These are phyloP conservation scores for Myxozyma mucilagina DNA, from an alignment of 805 yeast genomes.

Conservation along the genomic window DNA sequence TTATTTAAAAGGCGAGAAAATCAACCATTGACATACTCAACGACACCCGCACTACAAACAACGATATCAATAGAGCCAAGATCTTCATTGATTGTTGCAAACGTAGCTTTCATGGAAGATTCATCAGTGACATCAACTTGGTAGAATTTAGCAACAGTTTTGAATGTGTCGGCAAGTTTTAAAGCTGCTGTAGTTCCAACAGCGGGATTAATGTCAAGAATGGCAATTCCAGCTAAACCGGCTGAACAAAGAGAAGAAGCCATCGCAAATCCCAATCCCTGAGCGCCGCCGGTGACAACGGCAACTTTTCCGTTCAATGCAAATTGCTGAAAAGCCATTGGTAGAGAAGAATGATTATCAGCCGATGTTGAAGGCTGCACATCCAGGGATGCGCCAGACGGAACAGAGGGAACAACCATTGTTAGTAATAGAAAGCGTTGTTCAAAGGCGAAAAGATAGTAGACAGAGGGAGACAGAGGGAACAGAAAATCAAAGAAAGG, in stretches of 20 bases:
- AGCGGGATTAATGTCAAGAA: slow-evolving; percentile 57
- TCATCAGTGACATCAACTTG: slow-evolving; percentile 63
- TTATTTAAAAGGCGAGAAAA: too few relatives aligned
- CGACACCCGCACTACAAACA: slow-evolving; percentile 66
- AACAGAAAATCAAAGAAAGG: too few relatives aligned
- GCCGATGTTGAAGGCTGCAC: background rate
- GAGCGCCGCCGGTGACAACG: slow-evolving; percentile 66
- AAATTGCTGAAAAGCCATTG: slow-evolving; percentile 19
- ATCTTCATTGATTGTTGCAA: slow-evolving; percentile 52
- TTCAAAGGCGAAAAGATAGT: background rate
- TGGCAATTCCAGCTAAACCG: slow-evolving; percentile 55
- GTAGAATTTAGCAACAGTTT: slow-evolving; percentile 62
- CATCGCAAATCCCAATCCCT: slow-evolving; percentile 62
- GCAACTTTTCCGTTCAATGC: slow-evolving; percentile 53
- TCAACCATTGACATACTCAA: slow-evolving; percentile 53
- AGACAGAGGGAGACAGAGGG: background rate
- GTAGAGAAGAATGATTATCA: background rate
- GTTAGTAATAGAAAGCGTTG: background rate
- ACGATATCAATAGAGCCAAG: slow-evolving; percentile 58
- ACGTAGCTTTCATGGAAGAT: slow-evolving; percentile 39
- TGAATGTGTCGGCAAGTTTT: slow-evolving; percentile 50
- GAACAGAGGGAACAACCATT: slow-evolving; percentile 3
- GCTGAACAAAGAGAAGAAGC: slow-evolving; percentile 59
- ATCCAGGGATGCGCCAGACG: background rate
- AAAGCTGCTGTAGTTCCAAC: slow-evolving; percentile 62